Base-by-base conservation (phyloP, 2,329 filamentous ascomycete species). In the Alternaria hordeiaustralica region DNA sequence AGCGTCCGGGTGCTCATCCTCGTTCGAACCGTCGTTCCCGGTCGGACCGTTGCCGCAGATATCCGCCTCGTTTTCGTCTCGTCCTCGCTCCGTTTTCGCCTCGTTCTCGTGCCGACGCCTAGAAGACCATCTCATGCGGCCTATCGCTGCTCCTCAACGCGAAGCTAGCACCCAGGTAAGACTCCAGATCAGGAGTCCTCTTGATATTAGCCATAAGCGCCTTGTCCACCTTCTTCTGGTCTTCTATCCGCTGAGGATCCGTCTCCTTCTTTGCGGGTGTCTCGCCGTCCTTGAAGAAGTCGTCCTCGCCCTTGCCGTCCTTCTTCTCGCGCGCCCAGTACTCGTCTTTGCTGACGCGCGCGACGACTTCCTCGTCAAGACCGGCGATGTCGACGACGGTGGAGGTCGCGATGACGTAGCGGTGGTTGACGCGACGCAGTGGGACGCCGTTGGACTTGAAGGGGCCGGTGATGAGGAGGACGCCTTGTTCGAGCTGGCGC, bases 401-500 rank as follows among this genome's bases (percentile, higher is more conserved):
- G 77, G 90, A 93, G 78, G 93, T 96, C 79, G 93, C 93, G 82
- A 96, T 96, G 82, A 96, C 93, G 85, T 96, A 96, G 85, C 92
- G 91, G 82, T 93, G 87, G 87, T 96, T 96, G 82, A 96, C 92
- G 83, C 87, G 90, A 85, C 96, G 92, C 80, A 99, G 90, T 73
- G 96, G 96, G 67, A 99, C 96, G 84, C 96, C 96, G 88, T 99
- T 99, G 87, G 98, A 91, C 90, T 98, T 98, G 92, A 98, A 99
- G 83, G 96, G 96, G 76, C 96, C 96, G 81, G 96, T 99, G 79
- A 99, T 94, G 82, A 99, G 92, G 83, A 99, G 93, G 72, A 97
- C 92, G 85, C 96, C 96, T 87, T 97, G 93, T 79, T 92, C 88
- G 81, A 98, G 94, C 84, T 91, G 89, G 89, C 97, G 97, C 82